These are phyloP conservation scores for Daldinia vernicosa DNA, from an alignment of 495 filamentous ascomycete genomes.

Conservation along the genomic window DNA sequence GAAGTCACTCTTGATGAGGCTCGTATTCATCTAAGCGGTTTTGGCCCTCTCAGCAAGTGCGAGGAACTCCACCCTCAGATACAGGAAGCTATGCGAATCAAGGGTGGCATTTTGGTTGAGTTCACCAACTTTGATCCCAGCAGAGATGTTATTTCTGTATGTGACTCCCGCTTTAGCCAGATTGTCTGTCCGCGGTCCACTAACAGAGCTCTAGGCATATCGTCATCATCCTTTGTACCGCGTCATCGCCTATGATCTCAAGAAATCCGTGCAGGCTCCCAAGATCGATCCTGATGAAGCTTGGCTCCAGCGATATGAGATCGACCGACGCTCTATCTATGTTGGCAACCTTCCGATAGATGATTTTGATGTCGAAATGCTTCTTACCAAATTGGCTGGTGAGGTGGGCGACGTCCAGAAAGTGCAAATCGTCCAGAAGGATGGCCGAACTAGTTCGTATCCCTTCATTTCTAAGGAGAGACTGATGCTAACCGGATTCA, in stretches of 20 bases:
- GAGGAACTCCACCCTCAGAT: slow-evolving; percentile 42
- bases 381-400: slow-evolving; percentile 51
- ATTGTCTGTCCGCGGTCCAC: neutral
- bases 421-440: slow-evolving; percentile 54
- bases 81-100: slow-evolving; percentile 45
- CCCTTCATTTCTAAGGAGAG: neutral
- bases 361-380: slow-evolving; percentile 43
- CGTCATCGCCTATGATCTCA: slow-evolving; percentile 50
- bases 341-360: slow-evolving; percentile 59
- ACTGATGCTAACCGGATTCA: slow-evolving; percentile 6
- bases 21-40: slow-evolving; percentile 49
- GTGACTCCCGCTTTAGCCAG: slow-evolving; percentile 14
- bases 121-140: slow-evolving; percentile 57
- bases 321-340: slow-evolving; percentile 61
- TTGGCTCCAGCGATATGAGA: slow-evolving; percentile 54
- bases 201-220: slow-evolving; percentile 42
- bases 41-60: slow-evolving; percentile 51
- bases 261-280: slow-evolving; percentile 36
- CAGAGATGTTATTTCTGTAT: slow-evolving; percentile 53
- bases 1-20: slow-evolving; percentile 56
- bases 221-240: slow-evolving; percentile 39
- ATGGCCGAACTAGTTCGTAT: slow-evolving; percentile 48
- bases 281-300: slow-evolving; percentile 42
- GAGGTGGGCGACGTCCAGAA: slow-evolving; percentile 53
- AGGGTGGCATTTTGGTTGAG: slow-evolving; percentile 60